Percentiles rank a stretch among this genome's conserved stretches.
phyloP scores from a whole-genome alignment of 73 alveolate species.

The Tetrahymena malaccensis region DNA sequence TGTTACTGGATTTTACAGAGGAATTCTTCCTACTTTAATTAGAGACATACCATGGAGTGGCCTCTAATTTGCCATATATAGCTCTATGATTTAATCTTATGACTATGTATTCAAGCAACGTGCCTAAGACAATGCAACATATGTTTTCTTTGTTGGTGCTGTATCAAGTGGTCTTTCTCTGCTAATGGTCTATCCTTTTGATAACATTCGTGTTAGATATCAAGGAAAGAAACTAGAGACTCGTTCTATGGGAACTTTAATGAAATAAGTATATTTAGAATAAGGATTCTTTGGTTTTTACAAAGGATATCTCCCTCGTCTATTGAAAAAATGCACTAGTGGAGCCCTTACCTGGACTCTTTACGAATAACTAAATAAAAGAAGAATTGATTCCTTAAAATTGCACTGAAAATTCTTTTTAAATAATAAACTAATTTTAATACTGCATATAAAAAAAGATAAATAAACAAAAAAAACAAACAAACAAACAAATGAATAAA shows the following conservation, averaged over 20 bases:
- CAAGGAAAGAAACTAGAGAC: not conserved
- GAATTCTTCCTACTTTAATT: not conserved
- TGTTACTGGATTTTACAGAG: not conserved
- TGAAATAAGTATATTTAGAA: not conserved
- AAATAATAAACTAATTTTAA: not conserved
- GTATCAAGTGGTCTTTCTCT: not conserved
- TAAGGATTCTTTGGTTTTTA: not conserved
- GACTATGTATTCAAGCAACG: not conserved
- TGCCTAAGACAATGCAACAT: not conserved
- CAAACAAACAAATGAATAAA: not conserved
- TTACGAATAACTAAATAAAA: not conserved
- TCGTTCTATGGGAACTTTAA: not conserved
- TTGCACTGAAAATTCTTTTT: not conserved
- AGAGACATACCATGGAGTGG: not conserved
- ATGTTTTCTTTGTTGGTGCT: not conserved
- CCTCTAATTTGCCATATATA: not conserved
- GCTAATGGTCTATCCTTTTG: not conserved
- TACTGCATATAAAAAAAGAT: not conserved
- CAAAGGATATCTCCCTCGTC: not conserved
- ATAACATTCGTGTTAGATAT: not conserved
- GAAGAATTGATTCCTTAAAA: not conserved
- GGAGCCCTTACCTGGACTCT: not conserved
- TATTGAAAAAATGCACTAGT: not conserved
- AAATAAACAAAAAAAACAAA: too few species aligned
- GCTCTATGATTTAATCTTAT: not conserved